Evolutionary conservation across 2,329 filamentous ascomycete genomes (phyloP), one percentile per base, ranked within the genome.

Genomic region (Neurospora sp.): DNA sequence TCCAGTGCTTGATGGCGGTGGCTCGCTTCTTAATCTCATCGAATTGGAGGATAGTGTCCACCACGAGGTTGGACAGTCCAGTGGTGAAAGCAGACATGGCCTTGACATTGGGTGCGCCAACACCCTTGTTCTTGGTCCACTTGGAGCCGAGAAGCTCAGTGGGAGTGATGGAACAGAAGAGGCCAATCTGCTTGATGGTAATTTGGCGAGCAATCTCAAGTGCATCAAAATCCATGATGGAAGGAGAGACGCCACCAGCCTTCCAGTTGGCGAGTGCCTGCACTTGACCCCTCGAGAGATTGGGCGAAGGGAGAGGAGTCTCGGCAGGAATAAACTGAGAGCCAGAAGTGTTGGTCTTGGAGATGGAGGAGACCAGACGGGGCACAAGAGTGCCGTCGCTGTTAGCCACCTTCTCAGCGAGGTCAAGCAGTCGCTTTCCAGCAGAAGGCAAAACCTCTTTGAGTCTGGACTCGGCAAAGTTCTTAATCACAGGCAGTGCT

Each of bases 11-110:
- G 82, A 99, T 96, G 68, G 93, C 88, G 1, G 87, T 83, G 0
- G 96, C 95, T 36, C 96, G 89, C 83, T 95, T 97, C 86, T 98
- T 98, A 36, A 91, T 89, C 78, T 98, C 96, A n/a, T 92, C 87
- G 70, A 93, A 87, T 70, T 92, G 89, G 15, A 99, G 86, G 75
- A 99, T 97, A 0, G 92, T 96, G 78, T 98, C 95, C 0, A 93
- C 92, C 11, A 99, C 96, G 46, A 98, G 83, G 77, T 97, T 96
- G 4, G 95, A 93, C 19, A 99, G 83, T 73, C 97, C 94, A 0
- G 93, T 99, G 3, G 95, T 97, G 52, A 99, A 84, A 0, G 91
- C 90, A 1, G 94, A 96, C 93, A 98, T 97, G 5, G 93, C 92
- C 78, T 95, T 92, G 72, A 99, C 95, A 73, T 98, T 97, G 46